A percentile compares a stretch with the other conserved stretches of the same genome.
Conservation (phyloP, 169 alveolate species). For the Eimeria brunetti region DNA sequence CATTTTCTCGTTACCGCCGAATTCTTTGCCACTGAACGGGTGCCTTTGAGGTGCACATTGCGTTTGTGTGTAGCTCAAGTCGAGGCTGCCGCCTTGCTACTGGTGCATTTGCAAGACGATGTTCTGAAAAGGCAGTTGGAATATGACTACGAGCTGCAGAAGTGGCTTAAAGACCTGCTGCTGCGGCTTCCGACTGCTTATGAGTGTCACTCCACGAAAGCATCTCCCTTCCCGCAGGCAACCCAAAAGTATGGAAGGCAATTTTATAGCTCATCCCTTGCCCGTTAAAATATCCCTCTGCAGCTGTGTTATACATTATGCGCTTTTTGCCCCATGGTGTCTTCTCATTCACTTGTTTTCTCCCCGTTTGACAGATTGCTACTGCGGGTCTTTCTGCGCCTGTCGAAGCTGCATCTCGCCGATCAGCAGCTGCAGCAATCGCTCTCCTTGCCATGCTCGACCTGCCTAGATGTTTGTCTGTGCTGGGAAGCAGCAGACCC, state of each 20-base stretch:
- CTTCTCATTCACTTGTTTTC: background rate
- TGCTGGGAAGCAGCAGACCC: constrained; percentile 70
- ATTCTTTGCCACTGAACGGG: background rate
- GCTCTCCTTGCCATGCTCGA: constrained; percentile 38
- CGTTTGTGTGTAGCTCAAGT: constrained; percentile 19
- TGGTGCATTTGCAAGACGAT: constrained; percentile 54
- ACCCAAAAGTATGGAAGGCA: constrained; percentile 20
- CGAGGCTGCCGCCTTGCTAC: constrained; percentile 24
- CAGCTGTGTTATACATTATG: background rate
- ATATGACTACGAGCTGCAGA: constrained; percentile 3
- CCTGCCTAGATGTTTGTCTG: constrained; percentile 44
- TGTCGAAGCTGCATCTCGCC: constrained; percentile 44
- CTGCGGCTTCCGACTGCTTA: constrained; percentile 18
- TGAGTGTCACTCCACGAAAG: constrained; percentile 21
- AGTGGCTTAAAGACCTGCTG: constrained; percentile 52
- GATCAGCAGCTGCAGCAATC: constrained; percentile 32
- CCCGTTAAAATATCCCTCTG: background rate
- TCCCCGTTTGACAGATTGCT: constrained; percentile 12
- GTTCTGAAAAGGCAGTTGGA: constrained; percentile 18
- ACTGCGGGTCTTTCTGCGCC: constrained; percentile 58
- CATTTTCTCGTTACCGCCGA: background rate
- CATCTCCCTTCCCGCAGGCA: constrained; percentile 4
- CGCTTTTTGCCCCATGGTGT: background rate
- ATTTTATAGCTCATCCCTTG: background rate
- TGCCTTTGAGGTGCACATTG: background rate